Evolutionary conservation across 2,329 filamentous ascomycete genomes (phyloP).

Genomic region (Cercospora sp.): DNA sequence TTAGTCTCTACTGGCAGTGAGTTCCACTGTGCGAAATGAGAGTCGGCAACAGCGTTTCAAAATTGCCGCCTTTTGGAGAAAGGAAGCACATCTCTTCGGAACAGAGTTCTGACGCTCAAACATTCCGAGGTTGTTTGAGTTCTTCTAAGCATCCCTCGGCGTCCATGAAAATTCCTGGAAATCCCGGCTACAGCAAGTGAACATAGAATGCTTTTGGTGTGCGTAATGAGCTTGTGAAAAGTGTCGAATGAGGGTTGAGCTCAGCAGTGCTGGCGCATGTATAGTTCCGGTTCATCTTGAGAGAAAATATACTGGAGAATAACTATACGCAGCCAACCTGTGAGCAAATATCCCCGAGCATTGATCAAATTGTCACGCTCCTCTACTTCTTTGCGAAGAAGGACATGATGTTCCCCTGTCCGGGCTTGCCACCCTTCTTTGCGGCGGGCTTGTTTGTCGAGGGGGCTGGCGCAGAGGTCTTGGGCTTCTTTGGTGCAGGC

Average conservation of each 20-base stretch:
- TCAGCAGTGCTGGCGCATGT: neutral
- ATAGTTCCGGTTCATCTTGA: neutral
- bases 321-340: neutral
- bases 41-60: no score
- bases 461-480: constrained; percentile 42
- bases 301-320: neutral
- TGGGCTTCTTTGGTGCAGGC: constrained; percentile 58
- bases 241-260: neutral
- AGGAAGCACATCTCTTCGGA: no score
- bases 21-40: no score
- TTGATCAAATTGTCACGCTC: no score
- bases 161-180: no score
- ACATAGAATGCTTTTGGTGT: neutral
- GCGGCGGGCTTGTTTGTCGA: constrained; percentile 54
- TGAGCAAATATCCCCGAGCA: neutral
- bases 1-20: no score
- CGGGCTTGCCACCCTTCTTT: constrained; percentile 49
- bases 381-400: constrained; percentile 80
- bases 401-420: constrained; percentile 83
- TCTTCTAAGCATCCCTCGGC: neutral
- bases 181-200: neutral
- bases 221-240: neutral
- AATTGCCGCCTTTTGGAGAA: no score
- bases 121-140: no score
- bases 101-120: no score